Evolutionary conservation across 1,139 yeast genomes (phyloP).

Genomic region (Blastobotrys serpentis): DNA sequence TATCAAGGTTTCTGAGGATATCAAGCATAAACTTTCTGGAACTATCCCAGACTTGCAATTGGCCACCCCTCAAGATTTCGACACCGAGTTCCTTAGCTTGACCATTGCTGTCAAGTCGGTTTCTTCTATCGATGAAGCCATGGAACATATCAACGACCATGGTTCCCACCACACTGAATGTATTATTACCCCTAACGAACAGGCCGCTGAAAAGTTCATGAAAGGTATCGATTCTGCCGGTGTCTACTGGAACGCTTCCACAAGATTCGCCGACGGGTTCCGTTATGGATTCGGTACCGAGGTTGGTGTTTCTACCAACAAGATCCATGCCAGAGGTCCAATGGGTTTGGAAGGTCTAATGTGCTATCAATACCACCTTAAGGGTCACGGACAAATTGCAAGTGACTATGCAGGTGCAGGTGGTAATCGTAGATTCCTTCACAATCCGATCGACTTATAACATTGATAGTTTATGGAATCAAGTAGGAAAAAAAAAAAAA

Average conservation of each 20-base stretch:
- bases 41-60: slow-evolving; percentile 27
- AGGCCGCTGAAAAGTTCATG: slow-evolving; percentile 69
- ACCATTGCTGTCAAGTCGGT: slow-evolving; percentile 75
- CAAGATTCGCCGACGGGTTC: slow-evolving; percentile 97
- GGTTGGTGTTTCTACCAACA: slow-evolving; percentile 95
- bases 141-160: slow-evolving; percentile 78
- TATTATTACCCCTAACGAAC: slow-evolving; percentile 73
- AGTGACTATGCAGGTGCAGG: slow-evolving; percentile 93
- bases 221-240: slow-evolving; percentile 93
- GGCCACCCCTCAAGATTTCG: slow-evolving; percentile 57
- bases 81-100: slow-evolving; percentile 76
- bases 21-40: slow-evolving; percentile 25
- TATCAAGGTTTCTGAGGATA: slow-evolving; percentile 55
- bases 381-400: slow-evolving; percentile 90
- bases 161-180: slow-evolving; percentile 97
- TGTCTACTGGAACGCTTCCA: slow-evolving; percentile 97
- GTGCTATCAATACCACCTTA: slow-evolving; percentile 88
- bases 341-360: slow-evolving; percentile 97
- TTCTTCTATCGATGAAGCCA: slow-evolving; percentile 62
- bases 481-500: slow-evolving; percentile 1
- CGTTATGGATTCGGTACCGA: slow-evolving; percentile 98
- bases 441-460: slow-evolving; percentile 36
- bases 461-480: no score
- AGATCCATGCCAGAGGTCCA: slow-evolving; percentile 97
- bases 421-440: slow-evolving; percentile 76